Evolutionary conservation across 805 yeast species (phyloP).

Genomic region (Ogataea polymorpha): DNA sequence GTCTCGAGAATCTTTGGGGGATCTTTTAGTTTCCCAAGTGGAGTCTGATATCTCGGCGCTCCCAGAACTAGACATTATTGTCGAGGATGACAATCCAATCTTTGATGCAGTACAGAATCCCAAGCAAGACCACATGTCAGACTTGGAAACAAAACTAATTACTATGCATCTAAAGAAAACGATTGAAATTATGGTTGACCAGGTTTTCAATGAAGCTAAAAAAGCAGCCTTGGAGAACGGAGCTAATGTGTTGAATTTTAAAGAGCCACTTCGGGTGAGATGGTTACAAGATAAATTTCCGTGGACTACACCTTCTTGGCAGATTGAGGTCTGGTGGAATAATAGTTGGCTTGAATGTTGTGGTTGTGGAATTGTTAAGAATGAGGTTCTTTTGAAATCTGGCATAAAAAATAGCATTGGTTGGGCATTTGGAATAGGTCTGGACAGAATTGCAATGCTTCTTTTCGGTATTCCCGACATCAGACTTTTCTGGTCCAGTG

Average conservation of each 20-base stretch:
- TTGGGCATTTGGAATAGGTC: constrained; percentile 97
- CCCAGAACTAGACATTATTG: constrained; percentile 66
- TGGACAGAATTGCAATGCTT: constrained; percentile 94
- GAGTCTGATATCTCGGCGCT: constrained; percentile 59
- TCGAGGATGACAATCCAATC: constrained; percentile 68
- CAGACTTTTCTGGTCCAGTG: constrained; percentile 85
- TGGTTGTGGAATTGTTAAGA: constrained; percentile 89
- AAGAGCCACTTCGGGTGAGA: constrained; percentile 77
- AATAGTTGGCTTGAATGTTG: constrained; percentile 97
- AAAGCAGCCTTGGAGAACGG: constrained; percentile 41
- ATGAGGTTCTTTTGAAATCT: constrained; percentile 70
- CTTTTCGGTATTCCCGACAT: constrained; percentile 95
- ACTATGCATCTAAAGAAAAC: constrained; percentile 82
- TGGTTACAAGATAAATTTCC: constrained; percentile 98
- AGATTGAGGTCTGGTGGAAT: constrained; percentile 98
- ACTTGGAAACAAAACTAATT: constrained; percentile 63
- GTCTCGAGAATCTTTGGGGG: constrained; percentile 47
- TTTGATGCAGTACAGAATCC: constrained; percentile 62
- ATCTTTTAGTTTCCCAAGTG: constrained; percentile 42
- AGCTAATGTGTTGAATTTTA: constrained; percentile 26
- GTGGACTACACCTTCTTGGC: constrained; percentile 99
- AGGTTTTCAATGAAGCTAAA: constrained; percentile 73
- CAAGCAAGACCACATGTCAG: constrained; percentile 73
- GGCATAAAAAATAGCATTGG: constrained; percentile 70
- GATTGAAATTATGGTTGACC: constrained; percentile 75